Base-by-base conservation (phyloP, 2,329 filamentous ascomycete species). In the Metarhizium sp. region DNA sequence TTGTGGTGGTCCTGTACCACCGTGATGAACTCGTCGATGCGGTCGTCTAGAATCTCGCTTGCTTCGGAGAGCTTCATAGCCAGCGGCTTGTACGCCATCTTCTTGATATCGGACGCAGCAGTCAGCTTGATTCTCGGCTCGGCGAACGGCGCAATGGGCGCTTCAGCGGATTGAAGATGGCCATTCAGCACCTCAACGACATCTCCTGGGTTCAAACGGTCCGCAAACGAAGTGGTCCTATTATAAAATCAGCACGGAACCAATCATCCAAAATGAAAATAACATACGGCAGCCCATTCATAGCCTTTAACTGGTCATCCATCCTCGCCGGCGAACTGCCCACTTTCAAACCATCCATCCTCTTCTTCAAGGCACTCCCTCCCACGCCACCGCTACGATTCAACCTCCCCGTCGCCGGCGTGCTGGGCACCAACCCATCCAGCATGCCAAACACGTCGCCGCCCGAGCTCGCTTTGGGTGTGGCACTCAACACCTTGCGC, bases 61-160 rank as follows among this genome's bases (percentile, higher is more conserved):
- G 90, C 85, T 68, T 96, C 92, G 5, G 90, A 92, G 6, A 94
- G 78, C 66, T 96, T 95, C 91, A 97, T 96, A 2, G 90, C 87
- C 78, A 97, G 86, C 2, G 91, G 89, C 67, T 92, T 94, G 72
- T 97, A 99, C 1, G 78, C 84, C 62, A 96, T 86, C 68, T 96
- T 96, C 68, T 92, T 91, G 65, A 90, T 80, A 67, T 97, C 92
- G 1, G 90, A 92, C 57, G 89, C 88, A 2, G 90, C 88, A 6
- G 86, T 92, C 20, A 96, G 78, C 67, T 88, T 92, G 68, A 97
- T 84, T 52, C 94, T 87, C 16, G 90, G 67, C 68, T 94, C 88
- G 11, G 83, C 68, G 60, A 84, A 89, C 1, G 87, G 86, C 36
- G 86, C 85, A 29, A 88, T 79, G 2, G 87, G 88, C 2, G 86